phyloP scores from a whole-genome alignment of 108 stramenopile species.

The Cyclotella cryptica region DNA sequence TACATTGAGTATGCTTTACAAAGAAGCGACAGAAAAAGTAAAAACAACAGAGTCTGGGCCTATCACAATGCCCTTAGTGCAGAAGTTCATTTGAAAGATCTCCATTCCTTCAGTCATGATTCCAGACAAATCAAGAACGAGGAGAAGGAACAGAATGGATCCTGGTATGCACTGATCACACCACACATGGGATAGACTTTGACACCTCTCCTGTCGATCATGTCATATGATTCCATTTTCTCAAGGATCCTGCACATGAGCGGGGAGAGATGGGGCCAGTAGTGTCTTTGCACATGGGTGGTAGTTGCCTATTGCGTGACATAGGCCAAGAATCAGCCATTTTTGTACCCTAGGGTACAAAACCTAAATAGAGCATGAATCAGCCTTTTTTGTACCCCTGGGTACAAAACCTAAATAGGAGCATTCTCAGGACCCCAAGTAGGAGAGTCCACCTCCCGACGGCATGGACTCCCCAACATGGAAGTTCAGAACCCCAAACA shows the following conservation, averaged over 20 bases:
- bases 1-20: slow-evolving; percentile 94
- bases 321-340: no score
- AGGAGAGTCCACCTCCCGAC: no score
- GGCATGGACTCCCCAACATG: no score
- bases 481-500: no score
- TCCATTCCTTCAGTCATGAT: slow-evolving; percentile 67
- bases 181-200: slow-evolving; percentile 92
- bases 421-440: no score
- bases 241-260: slow-evolving; percentile 91
- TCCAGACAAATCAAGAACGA: slow-evolving; percentile 3
- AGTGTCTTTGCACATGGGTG: slow-evolving; percentile 91
- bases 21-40: slow-evolving; percentile 78
- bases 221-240: slow-evolving; percentile 95
- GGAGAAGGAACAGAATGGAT: slow-evolving; percentile 43
- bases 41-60: slow-evolving; percentile 41
- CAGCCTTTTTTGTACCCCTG: no score
- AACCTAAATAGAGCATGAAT: no score
- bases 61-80: slow-evolving; percentile 93
- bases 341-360: no score
- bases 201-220: slow-evolving; percentile 82
- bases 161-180: slow-evolving; percentile 95
- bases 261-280: slow-evolving; percentile 85
- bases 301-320: slow-evolving; percentile 90
- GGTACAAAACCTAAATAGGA: no score
- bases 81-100: slow-evolving; percentile 63